Evolutionary conservation across 106 monocot genomes (phyloP).

Genomic region (Platanthera guangdongensis): DNA sequence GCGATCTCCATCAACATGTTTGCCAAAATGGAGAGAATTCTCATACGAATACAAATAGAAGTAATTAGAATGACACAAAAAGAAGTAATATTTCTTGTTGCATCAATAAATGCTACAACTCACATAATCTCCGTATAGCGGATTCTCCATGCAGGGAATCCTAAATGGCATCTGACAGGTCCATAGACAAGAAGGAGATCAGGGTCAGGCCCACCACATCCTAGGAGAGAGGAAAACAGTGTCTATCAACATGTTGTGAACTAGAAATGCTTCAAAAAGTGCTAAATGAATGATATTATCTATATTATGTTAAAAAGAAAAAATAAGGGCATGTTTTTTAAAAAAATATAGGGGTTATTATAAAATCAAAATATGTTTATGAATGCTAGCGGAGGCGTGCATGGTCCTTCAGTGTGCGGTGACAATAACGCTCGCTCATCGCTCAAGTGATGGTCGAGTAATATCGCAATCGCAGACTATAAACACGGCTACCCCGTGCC

Average conservation of each 20-base stretch:
- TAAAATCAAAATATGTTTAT: no score
- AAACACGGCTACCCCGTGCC: no score
- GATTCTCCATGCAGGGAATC: constrained; percentile 95
- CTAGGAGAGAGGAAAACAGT: constrained; percentile 21
- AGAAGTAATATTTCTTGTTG: not conserved
- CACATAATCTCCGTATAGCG: constrained; percentile 91
- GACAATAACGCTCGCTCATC: not conserved
- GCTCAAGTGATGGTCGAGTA: no score
- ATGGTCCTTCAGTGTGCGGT: not conserved
- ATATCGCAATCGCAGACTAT: no score
- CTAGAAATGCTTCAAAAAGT: not conserved
- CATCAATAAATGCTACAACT: constrained; percentile 13
- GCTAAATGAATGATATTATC: not conserved
- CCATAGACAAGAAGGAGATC: constrained; percentile 78
- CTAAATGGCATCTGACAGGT: constrained; percentile 82
- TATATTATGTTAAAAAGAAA: not conserved
- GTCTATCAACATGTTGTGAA: not conserved
- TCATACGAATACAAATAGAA: not conserved
- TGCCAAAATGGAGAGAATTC: no score
- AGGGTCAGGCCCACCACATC: constrained; percentile 69
- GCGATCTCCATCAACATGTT: no score
- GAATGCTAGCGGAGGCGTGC: no score
- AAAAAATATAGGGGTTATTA: not conserved
- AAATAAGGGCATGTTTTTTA: not conserved
- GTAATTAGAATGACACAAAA: not conserved